Conservation (phyloP, 257 asterid species). For the Ilex aquifolium region DNA sequence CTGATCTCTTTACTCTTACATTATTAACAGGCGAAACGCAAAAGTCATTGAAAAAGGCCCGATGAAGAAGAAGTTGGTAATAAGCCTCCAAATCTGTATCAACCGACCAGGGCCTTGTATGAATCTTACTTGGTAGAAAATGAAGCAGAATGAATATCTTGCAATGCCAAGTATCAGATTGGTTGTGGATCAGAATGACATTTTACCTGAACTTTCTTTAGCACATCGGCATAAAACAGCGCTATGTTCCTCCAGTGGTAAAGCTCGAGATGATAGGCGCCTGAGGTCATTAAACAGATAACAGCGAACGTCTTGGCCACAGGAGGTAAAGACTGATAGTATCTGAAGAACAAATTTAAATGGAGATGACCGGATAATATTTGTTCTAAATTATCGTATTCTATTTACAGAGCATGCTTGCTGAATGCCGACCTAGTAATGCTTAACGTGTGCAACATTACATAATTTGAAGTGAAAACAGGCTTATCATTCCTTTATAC, state of each 20-base stretch:
- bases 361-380: too few relatives aligned
- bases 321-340: conserved; percentile 46
- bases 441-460: too few relatives aligned
- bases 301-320: conserved; percentile 43
- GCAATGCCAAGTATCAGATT: too few relatives aligned
- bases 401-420: too few relatives aligned
- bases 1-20: conserved; percentile 19
- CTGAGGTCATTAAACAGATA: conserved; percentile 32
- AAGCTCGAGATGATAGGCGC: conserved; percentile 27
- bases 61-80: conserved; percentile 44
- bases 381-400: too few relatives aligned
- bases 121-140: too few relatives aligned
- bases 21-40: conserved; percentile 35
- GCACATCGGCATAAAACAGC: conserved; percentile 33
- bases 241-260: conserved; percentile 18
- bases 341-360: conserved; percentile 17
- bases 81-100: conserved; percentile 51
- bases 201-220: conserved; percentile 35
- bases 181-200: too few relatives aligned
- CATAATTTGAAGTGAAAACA: too few relatives aligned
- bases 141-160: neutral
- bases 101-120: neutral
- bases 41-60: conserved; percentile 38
- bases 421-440: too few relatives aligned
- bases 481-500: too few relatives aligned